Base-by-base conservation (phyloP, 2,329 filamentous ascomycete species). In the Neoarthrinium moseri region DNA sequence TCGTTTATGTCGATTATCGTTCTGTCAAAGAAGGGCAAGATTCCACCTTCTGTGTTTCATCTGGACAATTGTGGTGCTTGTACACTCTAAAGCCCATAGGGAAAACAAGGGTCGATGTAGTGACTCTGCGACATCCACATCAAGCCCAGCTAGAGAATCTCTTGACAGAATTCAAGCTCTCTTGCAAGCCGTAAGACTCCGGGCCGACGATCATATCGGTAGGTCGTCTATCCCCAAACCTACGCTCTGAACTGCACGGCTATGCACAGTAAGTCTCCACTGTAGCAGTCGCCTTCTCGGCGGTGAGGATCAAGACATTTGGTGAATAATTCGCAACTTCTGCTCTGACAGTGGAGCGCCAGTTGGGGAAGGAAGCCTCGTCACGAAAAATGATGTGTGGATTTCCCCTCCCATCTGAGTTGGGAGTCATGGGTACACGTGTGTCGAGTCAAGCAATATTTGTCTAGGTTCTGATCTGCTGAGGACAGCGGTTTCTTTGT, bases 391-490 rank as follows among this genome's bases (percentile, higher is more conserved):
- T 51, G 48, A 57, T 46, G 36, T 47, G 51, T 42, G 45, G 37
- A 41, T 32, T 43, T 7, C 29, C 45, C 51, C 52, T 45, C 49
- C 49, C 46, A 52, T 49, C 52, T 49, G 50, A 46, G 51, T 51
- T 54, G 51, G 52, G 48, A 57, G 50, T 50, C 56, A 61, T 56
- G 56, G 59, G 56, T 68, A 72, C 73, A 77, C 72, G 70, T 77
- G 73, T 75, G 72, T 74, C 75, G 75, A 78, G 75, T 79, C 74
- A 70, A 71, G 66, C 61, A 66, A 69, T 64, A 58, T 62, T 56
- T 60, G 58, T 57, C 60, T 59, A 50, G 60, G 58, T 60, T 62
- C 58, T 59, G 58, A 58, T 62, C 58, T 59, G 53, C 60, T 62
- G 51, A 54, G 55, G 56, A 52, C 51, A 56, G 53, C 56, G 51